Base-by-base conservation (phyloP, 441 rosid species). In the Croton laevigatus region DNA sequence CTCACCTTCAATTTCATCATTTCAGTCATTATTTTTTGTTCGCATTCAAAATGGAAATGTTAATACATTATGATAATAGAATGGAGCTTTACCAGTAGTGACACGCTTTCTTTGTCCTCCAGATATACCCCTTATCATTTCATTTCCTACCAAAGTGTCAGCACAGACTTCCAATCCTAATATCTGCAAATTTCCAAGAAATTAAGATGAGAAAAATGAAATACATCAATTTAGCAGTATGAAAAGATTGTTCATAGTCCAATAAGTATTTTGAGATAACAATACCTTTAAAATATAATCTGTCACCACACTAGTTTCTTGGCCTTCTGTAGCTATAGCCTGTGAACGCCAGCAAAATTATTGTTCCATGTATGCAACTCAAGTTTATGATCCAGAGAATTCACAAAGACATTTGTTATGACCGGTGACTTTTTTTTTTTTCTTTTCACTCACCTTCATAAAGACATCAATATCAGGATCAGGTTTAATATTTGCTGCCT, bases 41-140 rank as follows among this genome's bases (percentile, higher is more conserved):
- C 17, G 42, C 8, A 4, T 37, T 42, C 27, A 65, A 65, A 59
- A 34, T 55, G 53, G 27, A 57, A 46, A 64, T 64, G 9, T 9
- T 9, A 58, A 45, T 27, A 34, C 3, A 27, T 14, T 9, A 9
- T 14, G n/a, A 20, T 8, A 27, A 0, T 10, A 7, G 40, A 19
- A 34, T 27, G 9, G 6, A 4, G 8, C 8, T 3, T 79, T 65
- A 86, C 98, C 97, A 13, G 96, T 91, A 20, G 98, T 94, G 45
- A 94, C 89, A 54, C 97, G 91, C 82, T 90, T 94, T 81, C 70
- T 87, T 72, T 94, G 96, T 60, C 97, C 97, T 49, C 98, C 97
- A 6, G 98, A 94, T 66, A 94, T 87, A 22, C 98, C 98, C 72
- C 98, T 83, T 60, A 87, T 8, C 95, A 94, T 94, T 67, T 88